A percentile compares a stretch with the other conserved stretches of the same genome.
Conservation (phyloP, 2,329 filamentous ascomycete genomes). For the Botrytis tulipae region DNA sequence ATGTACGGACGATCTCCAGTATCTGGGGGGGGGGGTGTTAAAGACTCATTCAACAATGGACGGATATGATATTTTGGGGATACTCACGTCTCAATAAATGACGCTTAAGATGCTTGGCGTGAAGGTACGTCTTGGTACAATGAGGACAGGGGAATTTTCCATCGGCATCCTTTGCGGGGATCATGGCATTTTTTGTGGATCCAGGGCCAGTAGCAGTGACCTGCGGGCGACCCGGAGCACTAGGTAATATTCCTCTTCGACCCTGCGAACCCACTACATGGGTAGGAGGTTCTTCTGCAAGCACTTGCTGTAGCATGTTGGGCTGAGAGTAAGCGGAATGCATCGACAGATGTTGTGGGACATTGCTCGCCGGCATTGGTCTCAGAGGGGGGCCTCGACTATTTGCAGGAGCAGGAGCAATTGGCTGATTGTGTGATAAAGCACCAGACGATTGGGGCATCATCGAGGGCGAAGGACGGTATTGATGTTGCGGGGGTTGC, state of each 20-base stretch:
- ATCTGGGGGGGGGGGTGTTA: constrained; percentile 54
- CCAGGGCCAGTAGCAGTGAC: constrained; percentile 69
- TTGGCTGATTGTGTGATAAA: constrained; percentile 70
- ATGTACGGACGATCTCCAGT: constrained; percentile 97
- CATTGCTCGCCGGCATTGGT: constrained; percentile 65
- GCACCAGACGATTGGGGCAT: constrained; percentile 65
- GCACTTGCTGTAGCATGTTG: constrained; percentile 54
- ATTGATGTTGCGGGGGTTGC: constrained; percentile 39
- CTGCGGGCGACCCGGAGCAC: constrained; percentile 80
- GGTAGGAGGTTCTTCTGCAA: constrained; percentile 67
- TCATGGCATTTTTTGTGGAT: constrained; percentile 73
- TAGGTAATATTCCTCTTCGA: constrained; percentile 85
- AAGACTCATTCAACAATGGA: constrained; percentile 19
- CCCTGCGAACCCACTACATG: constrained; percentile 96
- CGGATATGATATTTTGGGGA: constrained; percentile 36
- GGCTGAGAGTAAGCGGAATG: constrained; percentile 59
- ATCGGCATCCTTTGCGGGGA: constrained; percentile 92
- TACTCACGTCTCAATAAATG: constrained; percentile 90
- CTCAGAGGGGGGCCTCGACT: constrained; percentile 56
- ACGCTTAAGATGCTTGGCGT: constrained; percentile 95
- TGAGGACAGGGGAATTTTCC: constrained; percentile 98
- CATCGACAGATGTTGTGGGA: constrained; percentile 45
- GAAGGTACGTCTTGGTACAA: constrained; percentile 96
- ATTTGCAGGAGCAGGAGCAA: constrained; percentile 66
- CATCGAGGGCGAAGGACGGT: constrained; percentile 58